Evolutionary conservation across 1,284 basidiomycete species (phyloP), one percentile per base, ranked within the genome.

Genomic region (Heliocybe sulcata): DNA sequence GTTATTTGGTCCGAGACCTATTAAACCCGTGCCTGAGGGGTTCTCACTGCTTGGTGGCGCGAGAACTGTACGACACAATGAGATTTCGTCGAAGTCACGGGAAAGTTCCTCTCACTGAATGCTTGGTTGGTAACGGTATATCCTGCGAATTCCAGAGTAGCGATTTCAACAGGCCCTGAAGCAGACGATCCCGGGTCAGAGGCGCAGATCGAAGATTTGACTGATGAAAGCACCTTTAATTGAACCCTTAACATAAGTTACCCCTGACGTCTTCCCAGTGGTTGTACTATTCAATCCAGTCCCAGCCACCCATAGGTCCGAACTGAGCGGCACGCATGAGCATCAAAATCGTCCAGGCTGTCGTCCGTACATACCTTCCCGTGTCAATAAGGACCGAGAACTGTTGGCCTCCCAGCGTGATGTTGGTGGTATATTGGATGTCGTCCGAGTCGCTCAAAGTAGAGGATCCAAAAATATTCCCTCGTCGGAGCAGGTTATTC

Each of bases 331-430:
- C 3, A 29, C n/a, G n/a, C 19, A 27, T 12, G 10, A 25, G 50
- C 20, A 54, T 16, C 52, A 23, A 47, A 14, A 14, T 20, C 19
- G 14, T 31, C 10, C 19, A 16, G 20, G 8, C 4, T 52, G 1
- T n/a, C 22, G 11, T 53, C 1, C 11, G 25, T 48, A 52, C 59
- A 49, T 57, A 83, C 86, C 83, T 87, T 54, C 85, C 86, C 3
- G 85, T 87, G 62, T 88, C 85, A 55, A 88, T 74, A 51, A 83
- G 65, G 52, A 83, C 71, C 16, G 68, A 65, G 61, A 80, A 80
- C 2, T 58, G 55, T n/a, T 67, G 58, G 12, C 74, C 77, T 33
- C 80, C 79, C 42, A 87, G 65, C 2, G 75, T 73, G 54, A 84
- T 68, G 55, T 80, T 78, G 25, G 77, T 74, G 53, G 69, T 71